Evolutionary conservation across 1,284 basidiomycete genomes (phyloP).

Genomic region (Waitea zeae): DNA sequence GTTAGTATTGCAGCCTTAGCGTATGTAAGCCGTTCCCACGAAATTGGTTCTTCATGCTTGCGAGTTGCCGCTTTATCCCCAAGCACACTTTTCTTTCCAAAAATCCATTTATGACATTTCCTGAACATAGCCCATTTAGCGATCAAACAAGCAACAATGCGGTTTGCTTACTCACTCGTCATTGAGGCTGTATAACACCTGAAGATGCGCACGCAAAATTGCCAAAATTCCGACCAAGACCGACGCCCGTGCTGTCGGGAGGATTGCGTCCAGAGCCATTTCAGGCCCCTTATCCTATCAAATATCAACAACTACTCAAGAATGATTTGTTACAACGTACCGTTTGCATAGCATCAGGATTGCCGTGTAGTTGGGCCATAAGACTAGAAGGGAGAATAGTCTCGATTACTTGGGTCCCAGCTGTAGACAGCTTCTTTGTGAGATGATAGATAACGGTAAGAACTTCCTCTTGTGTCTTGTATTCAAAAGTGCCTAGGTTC

Average conservation of each 20-base stretch:
- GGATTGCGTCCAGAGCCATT: conserved; percentile 13
- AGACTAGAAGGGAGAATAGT: conserved; percentile 49
- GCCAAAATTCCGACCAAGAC: conserved; percentile 69
- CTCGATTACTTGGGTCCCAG: conserved; percentile 68
- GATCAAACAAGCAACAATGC: conserved; percentile 1
- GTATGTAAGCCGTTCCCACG: conserved; percentile 58
- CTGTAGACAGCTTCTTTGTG: conserved; percentile 67
- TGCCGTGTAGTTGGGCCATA: conserved; percentile 36
- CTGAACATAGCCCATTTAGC: conserved; percentile 25
- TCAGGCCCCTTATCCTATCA: no score
- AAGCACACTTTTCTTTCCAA: conserved; percentile 71
- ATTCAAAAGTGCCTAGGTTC: conserved; percentile 83
- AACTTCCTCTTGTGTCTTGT: conserved; percentile 89
- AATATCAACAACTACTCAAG: neutral
- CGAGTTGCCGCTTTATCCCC: conserved; percentile 68
- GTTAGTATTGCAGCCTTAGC: conserved; percentile 40
- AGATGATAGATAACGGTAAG: conserved; percentile 72
- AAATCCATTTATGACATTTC: conserved; percentile 74
- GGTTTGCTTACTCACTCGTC: conserved; percentile 51
- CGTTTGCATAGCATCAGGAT: neutral
- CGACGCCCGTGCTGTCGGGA: conserved; percentile 40
- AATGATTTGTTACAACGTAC: neutral
- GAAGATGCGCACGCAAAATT: conserved; percentile 71
- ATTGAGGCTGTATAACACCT: conserved; percentile 63
- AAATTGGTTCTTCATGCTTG: conserved; percentile 40